Percentiles rank a stretch among this genome's conserved stretches.
Conservation (phyloP, 139 green algal genomes). For the Desmodesmus armatus region DNA sequence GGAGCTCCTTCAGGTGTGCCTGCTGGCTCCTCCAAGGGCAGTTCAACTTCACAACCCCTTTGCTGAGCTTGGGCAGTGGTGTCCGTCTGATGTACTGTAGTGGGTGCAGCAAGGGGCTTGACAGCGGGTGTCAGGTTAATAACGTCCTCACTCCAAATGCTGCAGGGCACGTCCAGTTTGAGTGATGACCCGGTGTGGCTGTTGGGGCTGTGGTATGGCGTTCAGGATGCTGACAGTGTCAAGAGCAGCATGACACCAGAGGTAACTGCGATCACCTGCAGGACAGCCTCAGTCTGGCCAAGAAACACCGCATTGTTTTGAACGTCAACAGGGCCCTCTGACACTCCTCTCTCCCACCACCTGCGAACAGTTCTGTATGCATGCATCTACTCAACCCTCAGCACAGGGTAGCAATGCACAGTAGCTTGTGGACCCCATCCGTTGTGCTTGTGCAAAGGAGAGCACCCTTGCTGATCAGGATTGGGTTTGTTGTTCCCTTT, state of each 20-base stretch:
- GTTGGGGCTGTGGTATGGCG: conserved; percentile 59
- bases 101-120: too few species aligned
- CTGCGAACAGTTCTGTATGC: background rate
- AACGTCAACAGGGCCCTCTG: background rate
- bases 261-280: conserved; percentile 8
- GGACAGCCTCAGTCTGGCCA: background rate
- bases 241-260: conserved; percentile 14
- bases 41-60: background rate
- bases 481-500: too few species aligned
- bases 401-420: too few species aligned
- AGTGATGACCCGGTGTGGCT: conserved; percentile 54
- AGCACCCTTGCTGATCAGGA: too few species aligned
- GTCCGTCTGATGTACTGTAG: too few species aligned
- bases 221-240: background rate
- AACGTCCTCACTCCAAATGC: too few species aligned
- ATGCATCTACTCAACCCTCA: background rate
- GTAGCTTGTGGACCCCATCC: too few species aligned
- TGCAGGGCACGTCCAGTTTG: conserved; percentile 47
- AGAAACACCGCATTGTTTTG: background rate
- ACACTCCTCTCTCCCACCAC: too few species aligned
- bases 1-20: conserved; percentile 68
- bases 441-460: too few species aligned
- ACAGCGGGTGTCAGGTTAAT: too few species aligned
- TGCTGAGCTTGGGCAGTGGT: too few species aligned
- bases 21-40: background rate